Base-by-base conservation (phyloP, 78 protist genomes). In the Speleostelium caveatum region DNA sequence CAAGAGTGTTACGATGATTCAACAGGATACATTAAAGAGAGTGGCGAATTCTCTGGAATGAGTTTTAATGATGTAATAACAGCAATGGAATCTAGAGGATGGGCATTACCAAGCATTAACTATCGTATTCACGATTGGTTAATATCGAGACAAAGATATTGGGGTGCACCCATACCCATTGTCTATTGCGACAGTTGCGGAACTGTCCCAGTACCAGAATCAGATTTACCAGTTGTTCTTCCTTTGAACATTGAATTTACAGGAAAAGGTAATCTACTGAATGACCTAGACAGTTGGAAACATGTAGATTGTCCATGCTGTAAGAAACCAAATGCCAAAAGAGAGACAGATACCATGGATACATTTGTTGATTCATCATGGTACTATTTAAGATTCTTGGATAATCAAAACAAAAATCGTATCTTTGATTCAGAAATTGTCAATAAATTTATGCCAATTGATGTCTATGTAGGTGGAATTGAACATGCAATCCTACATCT, bases 121-220 rank as follows among this genome's bases (percentile, higher is more conserved):
- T 97, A 68, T 93, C 75, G 95, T 19, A 87, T 97, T 49, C 91
- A 96, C 14, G 99, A 97, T 77, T 97, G 99, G 99, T 79, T 96
- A 59, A 59, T 97, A 39, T 96, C 98, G 10, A 75, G 99, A n/a
- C 99, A 97, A 93, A 33, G 96, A 24, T 94, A 92, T 80, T 97
- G 97, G 99, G 97, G 99, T 41, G 86, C 96, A 19, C 99, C 99
- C 24, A 96, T 97, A 5, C 99, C 99, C 12, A 80, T 97, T 49
- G 62, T 96, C 0, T 91, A 94, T 61, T 96, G 98, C 42, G 45
- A n/a, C 0, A 73, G 42, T 39, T 80, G 95, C 60, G 94, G 95
- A 39, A 73, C 74, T 3, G 96, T 94, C 51, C 95, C 97, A 32
- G 98, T 96, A 33, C 96, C 96, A 2, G 85, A 63, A 0, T 35